Base-by-base conservation (phyloP, 2,329 filamentous ascomycete genomes). In the Botrytis paeoniae region DNA sequence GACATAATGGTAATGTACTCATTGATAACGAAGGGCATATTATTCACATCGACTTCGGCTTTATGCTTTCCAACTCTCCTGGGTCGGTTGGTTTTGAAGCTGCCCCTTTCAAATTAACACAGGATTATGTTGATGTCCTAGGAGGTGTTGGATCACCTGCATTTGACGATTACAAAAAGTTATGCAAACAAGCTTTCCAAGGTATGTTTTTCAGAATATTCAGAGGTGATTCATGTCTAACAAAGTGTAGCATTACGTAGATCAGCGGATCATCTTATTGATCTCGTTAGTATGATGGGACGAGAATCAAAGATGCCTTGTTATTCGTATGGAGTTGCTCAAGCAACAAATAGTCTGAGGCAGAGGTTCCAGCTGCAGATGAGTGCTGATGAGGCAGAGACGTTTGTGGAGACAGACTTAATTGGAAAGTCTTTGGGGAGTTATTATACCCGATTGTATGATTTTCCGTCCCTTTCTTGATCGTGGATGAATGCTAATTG, bases 31-130 rank as follows among this genome's bases (percentile, higher is more conserved):
- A 93, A 81, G 93, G 93, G 16, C 93, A 96, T 80, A 94, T 95
- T 73, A 90, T 96, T 74, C 93, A 96, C 80, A 96, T 96, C 75
- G 93, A 96, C 82, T 96, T 96, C 81, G 93, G 93, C 72, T 96
- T 96, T 81, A 95, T 96, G 92, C 85, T 96, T 48, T 95, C 92
- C 64, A 96, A 96, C 81, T 94, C 92, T 1, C 93, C 93, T 0
- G 93, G 93, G 0, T 92, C 90, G 14, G 93, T 96, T 80, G 93
- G 92, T 3, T 96, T 96, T 78, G 93, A 96, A 83, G 93, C 93
- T 22, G 93, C 93, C 7, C 93, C 93, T 1, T 96, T 96, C 83
- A 96, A 96, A 84, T 85, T 96, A 39, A 95, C 93, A 1, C 89
- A 94, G 76, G 93, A 96, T 80, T 96, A 96, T 80, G 91, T 96